phyloP scores from a whole-genome alignment of 1,284 basidiomycete genomes.

The Pterulicium gracile region DNA sequence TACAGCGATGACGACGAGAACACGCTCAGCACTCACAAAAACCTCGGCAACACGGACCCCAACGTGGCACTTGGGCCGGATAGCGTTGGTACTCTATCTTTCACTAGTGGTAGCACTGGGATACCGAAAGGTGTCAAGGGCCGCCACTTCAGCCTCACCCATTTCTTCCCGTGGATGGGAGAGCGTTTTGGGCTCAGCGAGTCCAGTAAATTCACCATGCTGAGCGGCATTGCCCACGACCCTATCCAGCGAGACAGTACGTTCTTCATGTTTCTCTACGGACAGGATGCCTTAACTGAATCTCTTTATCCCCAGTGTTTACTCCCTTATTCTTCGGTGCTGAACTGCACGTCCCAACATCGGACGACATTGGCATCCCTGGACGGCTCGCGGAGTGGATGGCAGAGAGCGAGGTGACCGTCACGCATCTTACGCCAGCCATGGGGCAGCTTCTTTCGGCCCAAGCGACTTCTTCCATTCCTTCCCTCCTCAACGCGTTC shows the following conservation, averaged over 20 bases:
- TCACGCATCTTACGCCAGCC: conserved; percentile 95
- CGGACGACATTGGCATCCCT: conserved; percentile 96
- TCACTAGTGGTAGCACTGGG: conserved; percentile 96
- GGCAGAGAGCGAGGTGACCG: conserved; percentile 81
- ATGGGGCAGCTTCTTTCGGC: conserved; percentile 99
- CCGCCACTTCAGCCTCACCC: conserved; percentile 91
- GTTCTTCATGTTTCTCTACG: conserved; percentile 23
- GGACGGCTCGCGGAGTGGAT: conserved; percentile 98
- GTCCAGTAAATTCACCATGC: conserved; percentile 91
- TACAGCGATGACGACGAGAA: conserved; percentile 28
- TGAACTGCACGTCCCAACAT: conserved; percentile 90
- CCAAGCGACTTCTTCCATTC: conserved; percentile 86
- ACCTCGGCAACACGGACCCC: conserved; percentile 63
- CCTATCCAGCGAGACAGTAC: conserved; percentile 97
- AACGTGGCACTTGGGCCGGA: conserved; percentile 88
- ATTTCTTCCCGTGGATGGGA: conserved; percentile 99
- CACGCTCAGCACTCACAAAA: conserved; percentile 39
- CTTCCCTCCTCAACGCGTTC: conserved; percentile 85
- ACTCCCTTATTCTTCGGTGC: conserved; percentile 98
- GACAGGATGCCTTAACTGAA: conserved; percentile 2
- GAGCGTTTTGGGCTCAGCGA: conserved; percentile 73
- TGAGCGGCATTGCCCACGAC: conserved; percentile 98
- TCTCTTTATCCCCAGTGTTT: conserved; percentile 58
- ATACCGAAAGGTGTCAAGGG: conserved; percentile 98
- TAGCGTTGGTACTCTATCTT: conserved; percentile 89